Evolutionary conservation across 2,329 filamentous ascomycete genomes (phyloP).

Genomic region (Claviceps capensis): DNA sequence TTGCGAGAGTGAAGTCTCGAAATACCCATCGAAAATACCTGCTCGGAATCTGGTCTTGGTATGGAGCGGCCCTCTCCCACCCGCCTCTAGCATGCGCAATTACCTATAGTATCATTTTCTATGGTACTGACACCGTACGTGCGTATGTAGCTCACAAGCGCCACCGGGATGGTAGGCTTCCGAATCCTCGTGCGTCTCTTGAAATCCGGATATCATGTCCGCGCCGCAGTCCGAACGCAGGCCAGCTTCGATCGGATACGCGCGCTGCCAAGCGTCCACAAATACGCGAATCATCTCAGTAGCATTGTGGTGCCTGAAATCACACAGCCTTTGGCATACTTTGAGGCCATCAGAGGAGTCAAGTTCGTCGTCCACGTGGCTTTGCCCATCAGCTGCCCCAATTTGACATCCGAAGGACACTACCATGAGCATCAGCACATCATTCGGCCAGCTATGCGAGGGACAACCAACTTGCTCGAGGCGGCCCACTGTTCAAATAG

Average conservation of each 20-base stretch:
- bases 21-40: too few species aligned
- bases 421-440: neutral
- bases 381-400: neutral
- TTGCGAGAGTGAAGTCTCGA: too few species aligned
- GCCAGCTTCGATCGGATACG: constrained; percentile 5
- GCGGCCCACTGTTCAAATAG: neutral
- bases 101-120: too few species aligned
- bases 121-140: too few species aligned
- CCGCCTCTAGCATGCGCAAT: too few species aligned
- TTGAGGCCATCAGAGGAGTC: constrained; percentile 25
- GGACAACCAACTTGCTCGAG: neutral
- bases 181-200: constrained; percentile 14
- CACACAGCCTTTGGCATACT: constrained; percentile 21
- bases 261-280: constrained; percentile 2
- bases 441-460: neutral
- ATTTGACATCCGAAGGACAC: too few species aligned
- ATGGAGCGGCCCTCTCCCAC: neutral
- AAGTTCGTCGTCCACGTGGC: constrained; percentile 21
- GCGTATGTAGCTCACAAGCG: constrained; percentile 11
- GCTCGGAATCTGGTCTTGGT: constrained; percentile 2
- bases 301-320: constrained; percentile 24
- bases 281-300: constrained; percentile 9
- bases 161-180: constrained; percentile 19
- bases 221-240: constrained; percentile 16
- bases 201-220: constrained; percentile 14